Percentiles rank a stretch among this genome's conserved stretches.
phyloP scores from a whole-genome alignment of 768 basidiomycete species.

The Dacryopinax spathularia region DNA sequence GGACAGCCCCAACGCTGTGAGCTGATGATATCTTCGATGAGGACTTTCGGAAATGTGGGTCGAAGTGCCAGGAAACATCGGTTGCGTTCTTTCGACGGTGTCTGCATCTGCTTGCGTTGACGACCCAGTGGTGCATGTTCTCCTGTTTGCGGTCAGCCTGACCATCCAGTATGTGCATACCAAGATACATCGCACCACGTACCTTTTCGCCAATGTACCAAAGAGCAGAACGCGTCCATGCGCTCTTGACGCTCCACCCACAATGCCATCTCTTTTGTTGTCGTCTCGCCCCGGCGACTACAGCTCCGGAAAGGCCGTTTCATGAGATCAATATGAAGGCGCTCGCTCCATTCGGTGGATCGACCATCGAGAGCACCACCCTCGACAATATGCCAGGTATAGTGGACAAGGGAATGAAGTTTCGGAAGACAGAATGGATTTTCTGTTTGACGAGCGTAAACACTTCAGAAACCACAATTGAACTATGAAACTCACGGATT shows the following conservation, averaged over 20 bases:
- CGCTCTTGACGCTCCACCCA: not conserved
- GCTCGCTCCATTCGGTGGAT: slow-evolving; percentile 30
- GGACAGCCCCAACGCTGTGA: too few species aligned
- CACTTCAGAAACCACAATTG: not conserved
- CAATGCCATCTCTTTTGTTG: not conserved
- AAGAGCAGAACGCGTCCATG: not conserved
- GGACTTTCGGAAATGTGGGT: too few species aligned
- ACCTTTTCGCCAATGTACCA: not conserved
- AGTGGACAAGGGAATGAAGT: slow-evolving; percentile 28
- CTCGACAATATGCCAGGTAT: slow-evolving; percentile 19
- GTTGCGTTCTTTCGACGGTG: too few species aligned
- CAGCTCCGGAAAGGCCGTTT: slow-evolving; percentile 9
- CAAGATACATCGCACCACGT: not conserved
- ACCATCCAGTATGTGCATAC: not conserved
- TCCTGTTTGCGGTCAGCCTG: not conserved
- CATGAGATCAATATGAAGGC: slow-evolving; percentile 23
- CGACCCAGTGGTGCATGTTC: too few species aligned
- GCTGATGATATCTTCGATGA: too few species aligned
- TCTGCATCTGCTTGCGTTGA: too few species aligned
- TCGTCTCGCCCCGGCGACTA: not conserved
- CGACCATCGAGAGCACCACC: slow-evolving; percentile 29
- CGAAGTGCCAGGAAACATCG: too few species aligned
- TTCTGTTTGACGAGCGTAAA: not conserved
- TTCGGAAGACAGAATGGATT: slow-evolving; percentile 32
- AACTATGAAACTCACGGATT: not conserved